Evolutionary conservation across 1,284 basidiomycete species (phyloP).

Genomic region (Sphaerobolus stellatus): DNA sequence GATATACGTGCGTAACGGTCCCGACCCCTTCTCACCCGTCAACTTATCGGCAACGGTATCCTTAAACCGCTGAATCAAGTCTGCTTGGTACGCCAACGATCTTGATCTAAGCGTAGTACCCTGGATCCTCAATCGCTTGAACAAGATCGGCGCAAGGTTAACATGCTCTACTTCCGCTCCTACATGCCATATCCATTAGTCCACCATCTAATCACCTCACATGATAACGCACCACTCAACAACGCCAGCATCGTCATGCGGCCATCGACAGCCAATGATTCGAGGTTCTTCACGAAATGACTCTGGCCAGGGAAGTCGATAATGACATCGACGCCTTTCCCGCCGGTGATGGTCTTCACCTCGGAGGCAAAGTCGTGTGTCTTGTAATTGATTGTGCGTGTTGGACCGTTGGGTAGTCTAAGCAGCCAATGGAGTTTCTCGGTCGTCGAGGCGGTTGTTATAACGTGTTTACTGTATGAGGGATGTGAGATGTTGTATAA

Average conservation of each 20-base stretch:
- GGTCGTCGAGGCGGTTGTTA: slow-evolving; percentile 81
- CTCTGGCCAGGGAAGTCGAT: slow-evolving; percentile 87
- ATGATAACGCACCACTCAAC: slow-evolving; percentile 58
- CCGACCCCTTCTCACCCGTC: slow-evolving; percentile 53
- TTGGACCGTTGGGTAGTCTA: slow-evolving; percentile 61
- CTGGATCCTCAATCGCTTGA: slow-evolving; percentile 86
- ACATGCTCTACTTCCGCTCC: slow-evolving; percentile 66
- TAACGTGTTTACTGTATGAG: slow-evolving; percentile 60
- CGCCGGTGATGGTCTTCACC: slow-evolving; percentile 61
- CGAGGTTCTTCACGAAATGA: slow-evolving; percentile 84
- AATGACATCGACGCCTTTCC: slow-evolving; percentile 76
- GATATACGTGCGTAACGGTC: slow-evolving; percentile 70
- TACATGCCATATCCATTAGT: slow-evolving; percentile 28
- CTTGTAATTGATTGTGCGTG: slow-evolving; percentile 84
- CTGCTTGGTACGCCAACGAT: slow-evolving; percentile 75
- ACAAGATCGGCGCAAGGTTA: slow-evolving; percentile 69
- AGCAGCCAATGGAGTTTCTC: slow-evolving; percentile 84
- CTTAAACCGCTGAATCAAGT: slow-evolving; percentile 62
- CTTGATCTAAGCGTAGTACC: slow-evolving; percentile 87
- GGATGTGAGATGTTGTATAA: slow-evolving; percentile 11
- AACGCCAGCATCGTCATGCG: slow-evolving; percentile 71
- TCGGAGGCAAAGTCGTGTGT: slow-evolving; percentile 75
- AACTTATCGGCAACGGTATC: slow-evolving; percentile 58
- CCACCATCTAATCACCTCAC: neutral
- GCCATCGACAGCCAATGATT: slow-evolving; percentile 75